Base-by-base conservation (phyloP, 2,329 filamentous ascomycete species). In the Aspergillus sp. region DNA sequence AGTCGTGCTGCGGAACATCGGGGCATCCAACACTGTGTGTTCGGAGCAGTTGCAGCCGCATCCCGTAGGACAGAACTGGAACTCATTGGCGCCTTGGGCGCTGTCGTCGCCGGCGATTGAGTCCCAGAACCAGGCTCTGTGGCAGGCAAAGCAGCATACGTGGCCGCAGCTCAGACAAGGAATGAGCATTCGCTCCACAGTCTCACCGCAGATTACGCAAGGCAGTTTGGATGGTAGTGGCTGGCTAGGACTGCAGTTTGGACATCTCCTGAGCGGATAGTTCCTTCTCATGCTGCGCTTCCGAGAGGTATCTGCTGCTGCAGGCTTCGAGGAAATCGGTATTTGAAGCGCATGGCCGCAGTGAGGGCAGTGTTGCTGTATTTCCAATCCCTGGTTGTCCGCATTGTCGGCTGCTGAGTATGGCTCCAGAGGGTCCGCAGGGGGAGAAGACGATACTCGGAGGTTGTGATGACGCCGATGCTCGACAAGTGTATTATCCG, bases 81-180 rank as follows among this genome's bases (percentile, higher is more conserved):
- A 42, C n/a, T 44, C 38, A 8, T 40, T 35, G 13, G 44, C 37
- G 29, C 35, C 26, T 27, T 34, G 37, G 27, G 29, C 24, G 4
- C 26, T 19, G 26, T 49, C 32, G 19, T 38, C 28, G 28, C 30
- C 12, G n/a, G 12, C 20, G 26, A 36, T 37, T 4, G 33, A 28
- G 15, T 36, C 34, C 2, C 43, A 54, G 48, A 67, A 63, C 63
- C 64, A 67, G 25, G 46, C 47, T 25, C 48, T 48, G 29, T 66
- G 64, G 40, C 66, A 69, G 12, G 55, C 46, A 31, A 63, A 61
- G 43, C 66, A 68, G 36, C 58, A 58, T 12, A 67, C 57, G 36
- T 69, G 66, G 12, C 66, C 65, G 42, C 66, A 69, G 28, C 57
- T 54, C 8, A 68, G 49, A 38, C 66, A 69, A 4, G 66, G 66